These are phyloP conservation scores for Nematocida sp. DNA, from an alignment of 371 early-diverging fungal genomes.

Conservation along the genomic window DNA sequence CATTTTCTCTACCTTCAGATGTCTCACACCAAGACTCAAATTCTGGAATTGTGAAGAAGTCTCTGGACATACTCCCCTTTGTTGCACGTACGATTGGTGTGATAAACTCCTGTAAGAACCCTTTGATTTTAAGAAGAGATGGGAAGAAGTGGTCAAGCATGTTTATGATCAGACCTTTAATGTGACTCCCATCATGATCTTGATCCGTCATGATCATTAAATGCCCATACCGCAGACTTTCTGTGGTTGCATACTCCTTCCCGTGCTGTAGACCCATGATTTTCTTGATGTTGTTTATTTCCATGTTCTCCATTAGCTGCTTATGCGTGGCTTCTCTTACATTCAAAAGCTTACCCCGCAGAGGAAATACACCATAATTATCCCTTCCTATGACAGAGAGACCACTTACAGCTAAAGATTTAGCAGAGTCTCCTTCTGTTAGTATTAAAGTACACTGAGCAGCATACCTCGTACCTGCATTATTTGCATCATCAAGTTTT, in stretches of 20 bases:
- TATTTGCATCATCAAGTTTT: slow-evolving; percentile 95
- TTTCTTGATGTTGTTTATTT: slow-evolving; percentile 84
- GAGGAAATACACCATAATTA: slow-evolving; percentile 90
- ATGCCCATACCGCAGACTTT: slow-evolving; percentile 86
- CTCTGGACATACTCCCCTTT: slow-evolving; percentile 33
- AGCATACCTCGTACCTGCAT: slow-evolving; percentile 80
- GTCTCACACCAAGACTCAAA: slow-evolving; percentile 78
- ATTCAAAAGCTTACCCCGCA: slow-evolving; percentile 95
- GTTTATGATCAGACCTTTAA: slow-evolving; percentile 96
- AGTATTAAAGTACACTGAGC: slow-evolving; percentile 87
- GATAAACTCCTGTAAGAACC: slow-evolving; percentile 93
- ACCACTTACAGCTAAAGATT: slow-evolving; percentile 87
- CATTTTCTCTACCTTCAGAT: slow-evolving; percentile 70
- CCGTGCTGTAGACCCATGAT: slow-evolving; percentile 93
- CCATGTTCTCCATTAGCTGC: slow-evolving; percentile 80
- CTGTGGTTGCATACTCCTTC: slow-evolving; percentile 75
- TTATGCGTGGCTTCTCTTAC: slow-evolving; percentile 84
- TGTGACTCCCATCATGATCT: slow-evolving; percentile 97
- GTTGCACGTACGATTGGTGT: slow-evolving; percentile 90
- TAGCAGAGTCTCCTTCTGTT: slow-evolving; percentile 99
- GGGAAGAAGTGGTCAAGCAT: slow-evolving; percentile 95
- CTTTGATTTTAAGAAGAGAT: slow-evolving; percentile 82
- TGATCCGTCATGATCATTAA: slow-evolving; percentile 99
- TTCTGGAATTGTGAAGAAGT: slow-evolving; percentile 93
- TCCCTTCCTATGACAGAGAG: slow-evolving; percentile 88